Base-by-base conservation (phyloP, 805 yeast genomes). In the Cyberlindnera maclurae region DNA sequence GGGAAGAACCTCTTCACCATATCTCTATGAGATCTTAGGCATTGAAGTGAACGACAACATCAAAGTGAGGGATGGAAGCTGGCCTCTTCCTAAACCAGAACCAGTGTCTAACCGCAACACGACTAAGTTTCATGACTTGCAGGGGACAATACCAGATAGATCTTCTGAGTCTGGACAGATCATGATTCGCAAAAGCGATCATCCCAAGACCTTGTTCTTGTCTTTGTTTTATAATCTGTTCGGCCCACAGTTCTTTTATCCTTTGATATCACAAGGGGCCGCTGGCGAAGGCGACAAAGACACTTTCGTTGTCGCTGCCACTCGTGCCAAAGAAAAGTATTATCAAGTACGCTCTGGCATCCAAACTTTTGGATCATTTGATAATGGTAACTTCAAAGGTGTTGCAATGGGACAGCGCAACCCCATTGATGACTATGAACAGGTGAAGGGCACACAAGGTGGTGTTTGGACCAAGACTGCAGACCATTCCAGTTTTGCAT, bases 231-330 rank as follows among this genome's bases (percentile, higher is more conserved):
- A 82, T 56, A 82, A 82, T 47, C 58, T 77, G 1, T 64, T 65
- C 56, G 89, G 90, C 0, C 87, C 87, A 1, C 58, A 65, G 7
- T 77, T 71, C 60, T 82, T 75, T 55, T 82, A 82, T 50, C 81
- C 79, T 10, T 58, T 82, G 41, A 65, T 82, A 46, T 73, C 85
- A 0, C 89, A 81, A 53, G 86, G 86, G 4, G 67, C 76, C 20
- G 78, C 86, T 1, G 90, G 90, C 18, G 83, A 82, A 62, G 89
- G 90, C 36, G 90, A 82, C 52, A 82, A 82, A 53, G 90, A 82
- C 52, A 80, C 90, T 0, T 81, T 79, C 47, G 70, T 77, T 29
- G 75, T 82, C 8, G 88, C 86, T 2, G 84, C 87, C 3, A 40
- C 47, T 27, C 42, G 39, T 27, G 42, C 43, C 12, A 45, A 35